These are phyloP conservation scores for Telfairia occidentalis DNA, from an alignment of 331 rosid species.

Conservation along the genomic window DNA sequence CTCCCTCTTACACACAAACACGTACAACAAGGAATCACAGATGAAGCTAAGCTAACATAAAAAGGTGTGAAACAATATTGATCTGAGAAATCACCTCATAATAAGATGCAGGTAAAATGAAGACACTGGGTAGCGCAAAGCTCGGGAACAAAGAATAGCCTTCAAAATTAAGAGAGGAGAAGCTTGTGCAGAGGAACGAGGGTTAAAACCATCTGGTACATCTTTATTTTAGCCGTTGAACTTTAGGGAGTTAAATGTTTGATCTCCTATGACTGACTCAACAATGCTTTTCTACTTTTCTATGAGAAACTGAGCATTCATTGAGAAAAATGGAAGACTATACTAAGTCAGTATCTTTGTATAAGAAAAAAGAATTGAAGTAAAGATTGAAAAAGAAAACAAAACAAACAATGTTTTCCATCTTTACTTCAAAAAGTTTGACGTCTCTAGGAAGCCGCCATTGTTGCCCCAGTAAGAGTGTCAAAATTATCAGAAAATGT, in stretches of 20 bases:
- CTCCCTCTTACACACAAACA: neutral
- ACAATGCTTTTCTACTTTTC: too few species aligned
- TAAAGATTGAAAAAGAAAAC: too few species aligned
- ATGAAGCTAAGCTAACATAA: neutral
- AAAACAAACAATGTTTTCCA: too few species aligned
- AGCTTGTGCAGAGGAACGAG: neutral
- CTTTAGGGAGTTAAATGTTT: neutral
- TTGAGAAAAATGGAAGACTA: too few species aligned
- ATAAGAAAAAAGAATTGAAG: too few species aligned
- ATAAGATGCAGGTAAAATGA: neutral
- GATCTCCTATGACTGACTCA: neutral
- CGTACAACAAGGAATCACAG: neutral
- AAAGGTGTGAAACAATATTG: neutral
- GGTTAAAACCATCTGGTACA: neutral
- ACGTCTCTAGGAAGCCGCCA: neutral
- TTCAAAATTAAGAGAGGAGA: too few species aligned
- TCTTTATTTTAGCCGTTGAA: neutral
- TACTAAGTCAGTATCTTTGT: too few species aligned
- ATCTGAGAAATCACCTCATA: neutral
- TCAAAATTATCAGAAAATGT: neutral
- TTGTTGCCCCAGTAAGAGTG: neutral
- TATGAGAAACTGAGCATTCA: too few species aligned
- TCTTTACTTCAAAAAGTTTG: too few species aligned
- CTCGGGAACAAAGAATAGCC: neutral
- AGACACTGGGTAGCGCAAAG: neutral